phyloP scores from a whole-genome alignment of 371 early-diverging fungal species.

The Lichtheimia ornata region DNA sequence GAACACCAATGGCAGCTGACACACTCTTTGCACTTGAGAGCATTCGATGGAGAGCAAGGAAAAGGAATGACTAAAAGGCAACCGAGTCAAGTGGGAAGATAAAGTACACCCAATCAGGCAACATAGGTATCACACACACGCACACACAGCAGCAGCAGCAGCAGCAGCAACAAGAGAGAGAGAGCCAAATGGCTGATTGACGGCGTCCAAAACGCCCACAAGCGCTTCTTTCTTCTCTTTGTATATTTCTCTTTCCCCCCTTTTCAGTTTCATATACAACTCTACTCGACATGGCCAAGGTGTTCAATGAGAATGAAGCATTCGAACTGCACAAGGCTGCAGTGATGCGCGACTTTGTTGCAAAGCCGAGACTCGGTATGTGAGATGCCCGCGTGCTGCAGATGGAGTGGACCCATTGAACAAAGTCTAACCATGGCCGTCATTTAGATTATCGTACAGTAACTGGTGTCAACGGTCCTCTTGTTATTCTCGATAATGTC shows the following conservation, averaged over 20 bases:
- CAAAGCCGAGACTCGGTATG: conserved; percentile 91
- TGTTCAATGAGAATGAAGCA: conserved; percentile 59
- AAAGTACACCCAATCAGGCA: background rate
- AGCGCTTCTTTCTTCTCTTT: conserved; percentile 4
- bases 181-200: background rate
- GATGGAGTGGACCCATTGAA: background rate
- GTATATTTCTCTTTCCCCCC: conserved; percentile 2
- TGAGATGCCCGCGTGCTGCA: background rate
- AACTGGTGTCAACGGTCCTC: conserved; percentile 99
- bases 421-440: background rate
- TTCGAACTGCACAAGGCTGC: conserved; percentile 78
- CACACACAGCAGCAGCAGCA: background rate
- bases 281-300: conserved; percentile 27
- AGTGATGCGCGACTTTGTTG: conserved; percentile 84
- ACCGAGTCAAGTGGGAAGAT: background rate
- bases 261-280: conserved; percentile 8
- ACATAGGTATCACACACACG: background rate
- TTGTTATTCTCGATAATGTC: conserved; percentile 99
- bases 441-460: conserved; percentile 96
- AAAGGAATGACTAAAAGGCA: conserved; percentile 6
- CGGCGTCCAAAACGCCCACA: background rate
- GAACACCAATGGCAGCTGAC: conserved; percentile 12
- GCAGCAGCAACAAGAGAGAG: background rate
- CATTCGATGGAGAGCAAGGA: conserved; percentile 7
- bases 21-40: conserved; percentile 8